Conservation (phyloP, 2,329 filamentous ascomycete species). For the Fusarium camptoceras region DNA sequence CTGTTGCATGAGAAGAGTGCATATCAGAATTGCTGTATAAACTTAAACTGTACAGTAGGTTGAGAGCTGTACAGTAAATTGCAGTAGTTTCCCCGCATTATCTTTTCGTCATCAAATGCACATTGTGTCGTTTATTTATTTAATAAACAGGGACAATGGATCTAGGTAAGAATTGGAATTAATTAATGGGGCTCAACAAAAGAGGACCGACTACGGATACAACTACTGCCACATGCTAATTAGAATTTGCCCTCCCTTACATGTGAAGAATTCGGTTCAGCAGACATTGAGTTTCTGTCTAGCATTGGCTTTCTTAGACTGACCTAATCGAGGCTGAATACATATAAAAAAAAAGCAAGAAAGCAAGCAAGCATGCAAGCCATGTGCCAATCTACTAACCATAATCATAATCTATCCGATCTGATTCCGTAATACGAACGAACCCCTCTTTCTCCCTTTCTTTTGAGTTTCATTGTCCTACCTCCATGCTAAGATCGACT, state of each 20-base stretch:
- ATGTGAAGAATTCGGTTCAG: slow-evolving; percentile 15
- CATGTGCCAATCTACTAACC: slow-evolving; percentile 2
- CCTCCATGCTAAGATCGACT: not conserved
- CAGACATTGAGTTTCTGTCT: slow-evolving; percentile 4
- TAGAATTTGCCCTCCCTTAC: slow-evolving; percentile 18
- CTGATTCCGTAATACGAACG: not conserved
- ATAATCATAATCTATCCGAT: not conserved
- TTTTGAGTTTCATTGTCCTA: not conserved
- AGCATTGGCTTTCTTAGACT: not conserved
- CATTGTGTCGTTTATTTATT: slow-evolving; percentile 18
- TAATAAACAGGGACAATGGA: not conserved
- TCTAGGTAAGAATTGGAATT: not conserved
- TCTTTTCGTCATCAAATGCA: slow-evolving; percentile 26
- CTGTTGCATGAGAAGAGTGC: slow-evolving; percentile 6
- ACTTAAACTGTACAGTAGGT: not conserved
- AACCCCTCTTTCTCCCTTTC: not conserved
- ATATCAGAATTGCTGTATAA: slow-evolving; percentile 23
- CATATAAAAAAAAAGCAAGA: not conserved
- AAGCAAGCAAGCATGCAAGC: not conserved
- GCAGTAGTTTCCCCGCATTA: slow-evolving; percentile 6
- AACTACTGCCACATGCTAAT: not conserved
- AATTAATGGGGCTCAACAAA: slow-evolving; percentile 14
- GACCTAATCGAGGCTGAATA: not conserved
- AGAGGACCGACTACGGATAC: slow-evolving; percentile 2
- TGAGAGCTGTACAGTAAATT: not conserved